A percentile compares a stretch with the other conserved stretches of the same genome.
Conservation (phyloP, 768 basidiomycete genomes). For the Naganishia antarctica region DNA sequence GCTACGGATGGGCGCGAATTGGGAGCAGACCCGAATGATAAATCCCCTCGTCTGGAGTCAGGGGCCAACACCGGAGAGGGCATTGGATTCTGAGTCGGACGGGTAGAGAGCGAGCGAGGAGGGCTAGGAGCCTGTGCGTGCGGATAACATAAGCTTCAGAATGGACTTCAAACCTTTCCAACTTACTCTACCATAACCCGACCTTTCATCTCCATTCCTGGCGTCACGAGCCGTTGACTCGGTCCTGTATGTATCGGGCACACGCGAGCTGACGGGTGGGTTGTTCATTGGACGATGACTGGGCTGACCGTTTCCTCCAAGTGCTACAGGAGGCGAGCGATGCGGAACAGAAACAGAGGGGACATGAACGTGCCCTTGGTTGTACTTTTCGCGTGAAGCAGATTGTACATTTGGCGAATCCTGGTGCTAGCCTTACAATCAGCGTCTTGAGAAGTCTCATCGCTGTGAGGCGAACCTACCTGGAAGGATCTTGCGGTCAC, state of each 20-base stretch:
- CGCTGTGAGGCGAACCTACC: neutral
- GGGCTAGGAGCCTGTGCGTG: neutral
- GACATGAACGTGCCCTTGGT: too few relatives aligned
- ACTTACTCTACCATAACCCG: neutral
- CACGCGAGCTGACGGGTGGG: neutral
- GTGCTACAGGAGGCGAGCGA: too few relatives aligned
- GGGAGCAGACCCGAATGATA: neutral
- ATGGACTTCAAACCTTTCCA: neutral
- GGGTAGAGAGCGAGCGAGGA: neutral
- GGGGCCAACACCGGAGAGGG: neutral
- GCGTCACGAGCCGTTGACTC: neutral
- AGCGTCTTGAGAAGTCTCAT: too few relatives aligned
- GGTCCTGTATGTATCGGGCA: neutral
- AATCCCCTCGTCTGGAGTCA: neutral
- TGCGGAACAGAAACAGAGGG: too few relatives aligned
- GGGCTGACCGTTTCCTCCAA: neutral
- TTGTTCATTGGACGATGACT: neutral
- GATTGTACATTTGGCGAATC: too few relatives aligned
- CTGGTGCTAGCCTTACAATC: too few relatives aligned
- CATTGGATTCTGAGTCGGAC: neutral
- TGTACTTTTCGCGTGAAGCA: too few relatives aligned
- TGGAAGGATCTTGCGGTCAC: neutral
- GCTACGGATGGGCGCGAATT: neutral
- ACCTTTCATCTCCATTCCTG: constrained; percentile 1
- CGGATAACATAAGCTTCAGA: neutral